These are phyloP conservation scores for Rhodotorula diobovata DNA, from an alignment of 768 basidiomycete genomes.

Conservation along the genomic window DNA sequence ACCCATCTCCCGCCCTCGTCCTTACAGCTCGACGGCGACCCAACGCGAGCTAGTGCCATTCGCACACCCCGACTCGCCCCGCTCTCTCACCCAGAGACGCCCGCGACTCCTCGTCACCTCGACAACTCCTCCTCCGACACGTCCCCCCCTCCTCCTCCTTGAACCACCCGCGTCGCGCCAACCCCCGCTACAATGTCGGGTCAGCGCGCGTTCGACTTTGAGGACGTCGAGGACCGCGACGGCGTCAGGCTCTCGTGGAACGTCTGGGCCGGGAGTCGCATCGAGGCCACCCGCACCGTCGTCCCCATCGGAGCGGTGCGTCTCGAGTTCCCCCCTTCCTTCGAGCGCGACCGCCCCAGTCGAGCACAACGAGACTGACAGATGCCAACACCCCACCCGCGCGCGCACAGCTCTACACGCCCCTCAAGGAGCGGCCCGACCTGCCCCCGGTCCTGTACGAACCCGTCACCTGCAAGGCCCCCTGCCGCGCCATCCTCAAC, in stretches of 20 bases:
- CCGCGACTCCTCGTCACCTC: too few species aligned
- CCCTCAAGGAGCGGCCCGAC: constrained; percentile 87
- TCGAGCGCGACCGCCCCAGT: too few species aligned
- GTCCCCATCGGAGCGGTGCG: constrained; percentile 83
- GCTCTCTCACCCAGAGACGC: too few species aligned
- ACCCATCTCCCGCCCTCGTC: too few species aligned
- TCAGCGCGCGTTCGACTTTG: constrained; percentile 56
- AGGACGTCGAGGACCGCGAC: constrained; percentile 95
- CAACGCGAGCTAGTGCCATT: background rate
- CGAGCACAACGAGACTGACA: too few species aligned
- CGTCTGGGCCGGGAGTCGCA: constrained; percentile 82
- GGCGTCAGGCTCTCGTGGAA: constrained; percentile 97
- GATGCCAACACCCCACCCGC: background rate
- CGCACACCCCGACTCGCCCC: background rate
- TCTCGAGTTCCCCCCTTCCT: background rate
- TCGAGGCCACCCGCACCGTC: constrained; percentile 95
- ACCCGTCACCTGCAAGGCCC: constrained; percentile 96
- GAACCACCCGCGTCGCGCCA: background rate
- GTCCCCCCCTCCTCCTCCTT: background rate
- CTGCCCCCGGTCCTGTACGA: constrained; percentile 95
- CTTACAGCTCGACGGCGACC: too few species aligned
- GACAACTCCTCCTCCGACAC: background rate
- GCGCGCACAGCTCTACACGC: constrained; percentile 65
- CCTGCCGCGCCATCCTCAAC: constrained; percentile 94
- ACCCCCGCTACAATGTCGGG: background rate